Base-by-base conservation (phyloP, 2,329 filamentous ascomycete genomes). In the Corynespora cassiicola region DNA sequence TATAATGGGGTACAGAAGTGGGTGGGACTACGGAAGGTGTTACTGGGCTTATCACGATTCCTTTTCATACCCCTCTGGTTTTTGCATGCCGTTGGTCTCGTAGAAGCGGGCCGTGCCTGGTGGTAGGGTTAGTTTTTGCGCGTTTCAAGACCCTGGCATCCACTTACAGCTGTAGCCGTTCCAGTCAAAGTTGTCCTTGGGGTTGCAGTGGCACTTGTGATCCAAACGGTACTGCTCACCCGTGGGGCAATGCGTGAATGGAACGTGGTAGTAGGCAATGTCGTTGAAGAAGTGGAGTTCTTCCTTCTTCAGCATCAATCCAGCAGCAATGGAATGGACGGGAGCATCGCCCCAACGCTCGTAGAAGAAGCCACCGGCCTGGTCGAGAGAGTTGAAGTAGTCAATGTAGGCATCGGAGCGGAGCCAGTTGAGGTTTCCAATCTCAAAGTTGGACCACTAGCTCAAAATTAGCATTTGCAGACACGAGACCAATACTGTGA, bases 281-380 rank as follows among this genome's bases (percentile, higher is more conserved):
- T 99, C 92, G 71, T 99, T 89, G 78, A 97, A 99, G 77, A 99
- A 99, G 70, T 99, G 94, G 47, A 99, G 84, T 68, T 99, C 85
- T 32, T 94, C 87, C 76, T 95, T 96, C 70, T 88, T 86, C 50
- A 99, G 78, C 70, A 97, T 80, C 25, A 99, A 75, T 45, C 81
- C 81, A 3, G 94, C 94, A 10, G 89, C 94, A 54, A 99, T 96
- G n/a, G 92, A 96, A 75, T 99, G 94, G 5, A 99, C 90, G 0
- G 94, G 94, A 5, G 94, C 94, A 71, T 99, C 92, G 44, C 92
- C 92, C 92, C 92, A 99, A 58, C 92, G 86, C 73, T 99, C 94
- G 70, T 97, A 97, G 78, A 96, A 97, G 81, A 99, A 99, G 48
- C 94, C 94, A 50, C 94, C 94, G 36, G 95, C 90, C 54, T 82